Base-by-base conservation (phyloP, 208 protist genomes). In the Trypanosoma brucei region DNA sequence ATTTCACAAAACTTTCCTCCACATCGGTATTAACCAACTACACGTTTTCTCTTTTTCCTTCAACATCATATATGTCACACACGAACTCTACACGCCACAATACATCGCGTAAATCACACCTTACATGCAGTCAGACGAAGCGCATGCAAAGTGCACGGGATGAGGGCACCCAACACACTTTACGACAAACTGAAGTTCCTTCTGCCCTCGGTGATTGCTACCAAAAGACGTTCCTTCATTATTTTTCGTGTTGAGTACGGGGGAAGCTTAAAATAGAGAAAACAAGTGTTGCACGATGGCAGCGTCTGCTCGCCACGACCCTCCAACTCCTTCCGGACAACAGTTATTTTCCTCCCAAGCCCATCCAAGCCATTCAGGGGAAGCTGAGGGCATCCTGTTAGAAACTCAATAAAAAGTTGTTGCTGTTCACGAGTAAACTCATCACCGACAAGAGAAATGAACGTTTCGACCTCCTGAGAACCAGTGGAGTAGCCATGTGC, bases 261-360 rank as follows among this genome's bases (percentile, higher is more conserved):
- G 2, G 92, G 92, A 30, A 96, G 73, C 68, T 96, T 96, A 37
- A 96, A 64, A 63, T 96, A 96, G 11, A 91, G 56, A 50, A 96
- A 96, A 68, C 92, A 96, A 1, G 92, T 96, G 68, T 91, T 96
- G 67, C 86, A 93, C 1, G 92, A 96, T 0, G 92, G 92, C 30
- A 96, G 75, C 39, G 79, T 91, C 40, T 83, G 73, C 70, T 93
- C 81, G 2, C 69, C 72, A 4, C 50, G 44, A 59, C 69, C 73
- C 33, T 92, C 90, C 66, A 95, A 74, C 22, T 93, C 86, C 62
- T 93, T 93, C 59, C 79, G 76, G 48, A 87, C 90, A 22, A 95
- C 83, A 0, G 83, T 89, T 51, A 95, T 93, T 59, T 79, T 85
- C 11, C 83, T 70, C 1, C 76, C 84, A 8, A 95, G 70, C 0